A percentile compares a stretch with the other conserved stretches of the same genome.
phyloP scores from a whole-genome alignment of 2,329 filamentous ascomycete species.

The Beauveria sp. region DNA sequence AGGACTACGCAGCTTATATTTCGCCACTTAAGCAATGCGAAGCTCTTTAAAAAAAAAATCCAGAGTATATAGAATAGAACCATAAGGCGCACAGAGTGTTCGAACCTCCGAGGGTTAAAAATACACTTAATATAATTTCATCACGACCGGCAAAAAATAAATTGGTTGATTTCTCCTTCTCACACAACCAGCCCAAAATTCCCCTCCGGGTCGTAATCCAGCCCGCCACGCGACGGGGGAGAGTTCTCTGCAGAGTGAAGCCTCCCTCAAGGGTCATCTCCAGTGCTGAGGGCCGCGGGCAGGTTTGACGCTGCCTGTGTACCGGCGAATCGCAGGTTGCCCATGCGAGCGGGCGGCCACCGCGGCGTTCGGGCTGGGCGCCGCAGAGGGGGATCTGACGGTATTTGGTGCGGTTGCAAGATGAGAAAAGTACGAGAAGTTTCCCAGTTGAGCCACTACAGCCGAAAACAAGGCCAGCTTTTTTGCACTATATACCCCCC shows the following conservation, averaged over 20 bases:
- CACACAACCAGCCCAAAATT: conserved; percentile 44
- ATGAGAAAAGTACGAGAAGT: conserved; percentile 45
- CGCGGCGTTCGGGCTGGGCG: conserved; percentile 64
- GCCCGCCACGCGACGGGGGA: conserved; percentile 63
- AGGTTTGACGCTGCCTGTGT: conserved; percentile 20
- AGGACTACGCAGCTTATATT: accelerated
- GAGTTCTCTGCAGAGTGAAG: conserved; percentile 64
- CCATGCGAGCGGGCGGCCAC: conserved; percentile 58
- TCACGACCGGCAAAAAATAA: conserved; percentile 18
- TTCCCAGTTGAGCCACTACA: conserved; percentile 59
- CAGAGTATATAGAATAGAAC: background rate
- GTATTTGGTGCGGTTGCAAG: conserved; percentile 42
- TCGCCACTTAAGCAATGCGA: no score
- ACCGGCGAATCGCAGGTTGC: conserved; percentile 56
- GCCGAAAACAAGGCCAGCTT: conserved; percentile 25
- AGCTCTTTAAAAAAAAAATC: background rate
- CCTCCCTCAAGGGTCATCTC: conserved; percentile 64
- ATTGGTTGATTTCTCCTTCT: conserved; percentile 48
- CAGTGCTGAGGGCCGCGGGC: conserved; percentile 57
- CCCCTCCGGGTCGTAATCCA: conserved; percentile 59
- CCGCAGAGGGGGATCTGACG: conserved; percentile 46
- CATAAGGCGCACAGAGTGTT: no score
- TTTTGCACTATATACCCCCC: conserved; percentile 20
- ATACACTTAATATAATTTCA: background rate
- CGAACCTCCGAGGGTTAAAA: no score